These are phyloP conservation scores for Rhododendron molle DNA, from an alignment of 148 eudicot genomes.

Conservation along the genomic window DNA sequence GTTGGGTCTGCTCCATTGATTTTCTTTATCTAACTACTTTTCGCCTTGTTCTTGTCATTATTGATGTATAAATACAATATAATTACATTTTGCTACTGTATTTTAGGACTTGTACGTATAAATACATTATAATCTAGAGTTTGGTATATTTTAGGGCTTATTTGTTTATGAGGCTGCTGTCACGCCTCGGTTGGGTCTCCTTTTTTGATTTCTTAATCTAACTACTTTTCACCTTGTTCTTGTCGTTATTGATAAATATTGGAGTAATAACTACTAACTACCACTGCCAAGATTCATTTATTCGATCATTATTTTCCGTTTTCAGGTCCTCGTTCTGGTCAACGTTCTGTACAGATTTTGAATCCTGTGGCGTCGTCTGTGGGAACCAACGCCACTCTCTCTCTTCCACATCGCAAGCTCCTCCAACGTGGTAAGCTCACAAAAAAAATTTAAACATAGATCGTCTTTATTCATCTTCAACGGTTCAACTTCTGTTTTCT, in stretches of 20 bases:
- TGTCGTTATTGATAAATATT: background rate
- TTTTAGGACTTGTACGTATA: background rate
- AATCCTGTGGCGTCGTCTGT: background rate
- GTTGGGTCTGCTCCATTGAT: background rate
- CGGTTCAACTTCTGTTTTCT: background rate
- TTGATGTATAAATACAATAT: too few species aligned
- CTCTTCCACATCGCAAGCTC: constrained; percentile 47
- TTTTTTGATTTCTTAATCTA: background rate
- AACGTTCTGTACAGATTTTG: background rate
- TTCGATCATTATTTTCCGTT: background rate
- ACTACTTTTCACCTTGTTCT: background rate
- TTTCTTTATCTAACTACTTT: background rate
- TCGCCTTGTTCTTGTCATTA: background rate
- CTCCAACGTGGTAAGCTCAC: constrained; percentile 34
- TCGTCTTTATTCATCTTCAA: too few species aligned
- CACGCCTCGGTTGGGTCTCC: background rate
- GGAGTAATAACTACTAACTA: background rate
- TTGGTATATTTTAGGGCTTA: background rate
- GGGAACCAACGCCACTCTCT: background rate
- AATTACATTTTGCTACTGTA: too few species aligned
- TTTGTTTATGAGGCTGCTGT: background rate
- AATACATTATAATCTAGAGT: background rate
- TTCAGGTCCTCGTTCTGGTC: background rate
- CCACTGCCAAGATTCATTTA: background rate
- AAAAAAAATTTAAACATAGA: background rate